Evolutionary conservation across 768 basidiomycete species (phyloP).

Genomic region (Tricholoma terreum): DNA sequence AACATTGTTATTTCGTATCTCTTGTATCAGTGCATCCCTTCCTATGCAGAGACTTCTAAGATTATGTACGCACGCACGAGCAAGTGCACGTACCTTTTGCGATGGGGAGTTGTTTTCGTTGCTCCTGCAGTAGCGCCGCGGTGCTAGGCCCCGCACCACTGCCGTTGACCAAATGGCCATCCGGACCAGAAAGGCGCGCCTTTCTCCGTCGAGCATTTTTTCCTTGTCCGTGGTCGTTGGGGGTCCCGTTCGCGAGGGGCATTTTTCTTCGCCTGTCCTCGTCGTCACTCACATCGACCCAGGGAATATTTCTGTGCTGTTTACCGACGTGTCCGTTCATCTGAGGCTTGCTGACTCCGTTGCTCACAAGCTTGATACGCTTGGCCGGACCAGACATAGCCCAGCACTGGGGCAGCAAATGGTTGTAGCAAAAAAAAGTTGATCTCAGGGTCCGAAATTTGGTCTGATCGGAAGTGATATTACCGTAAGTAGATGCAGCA

Average conservation of each 20-base stretch:
- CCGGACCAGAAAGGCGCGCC: slow-evolving; percentile 19
- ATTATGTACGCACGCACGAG: background rate
- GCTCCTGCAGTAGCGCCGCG: slow-evolving; percentile 50
- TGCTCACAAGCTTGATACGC: slow-evolving; percentile 9
- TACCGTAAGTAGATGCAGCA: background rate
- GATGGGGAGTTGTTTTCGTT: slow-evolving; percentile 73
- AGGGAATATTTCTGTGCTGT: slow-evolving; percentile 29
- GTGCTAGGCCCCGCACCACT: slow-evolving; percentile 24
- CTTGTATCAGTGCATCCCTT: slow-evolving; percentile 68
- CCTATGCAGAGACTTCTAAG: slow-evolving; percentile 39
- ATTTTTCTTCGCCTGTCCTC: slow-evolving; percentile 28
- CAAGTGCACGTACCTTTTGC: slow-evolving; percentile 54
- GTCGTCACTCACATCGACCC: slow-evolving; percentile 41
- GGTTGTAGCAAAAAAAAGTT: background rate
- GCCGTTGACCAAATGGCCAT: background rate
- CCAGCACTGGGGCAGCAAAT: background rate
- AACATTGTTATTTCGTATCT: slow-evolving; percentile 75
- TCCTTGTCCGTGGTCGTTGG: slow-evolving; percentile 19
- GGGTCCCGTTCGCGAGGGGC: slow-evolving; percentile 27
- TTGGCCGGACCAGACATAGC: slow-evolving; percentile 4
- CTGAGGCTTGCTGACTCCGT: slow-evolving; percentile 1
- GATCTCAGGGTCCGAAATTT: background rate
- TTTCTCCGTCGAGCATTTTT: slow-evolving; percentile 30
- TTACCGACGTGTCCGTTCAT: slow-evolving; percentile 23
- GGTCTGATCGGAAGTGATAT: background rate